Conservation (phyloP, 306 rosid species). For the Malus fusca region DNA sequence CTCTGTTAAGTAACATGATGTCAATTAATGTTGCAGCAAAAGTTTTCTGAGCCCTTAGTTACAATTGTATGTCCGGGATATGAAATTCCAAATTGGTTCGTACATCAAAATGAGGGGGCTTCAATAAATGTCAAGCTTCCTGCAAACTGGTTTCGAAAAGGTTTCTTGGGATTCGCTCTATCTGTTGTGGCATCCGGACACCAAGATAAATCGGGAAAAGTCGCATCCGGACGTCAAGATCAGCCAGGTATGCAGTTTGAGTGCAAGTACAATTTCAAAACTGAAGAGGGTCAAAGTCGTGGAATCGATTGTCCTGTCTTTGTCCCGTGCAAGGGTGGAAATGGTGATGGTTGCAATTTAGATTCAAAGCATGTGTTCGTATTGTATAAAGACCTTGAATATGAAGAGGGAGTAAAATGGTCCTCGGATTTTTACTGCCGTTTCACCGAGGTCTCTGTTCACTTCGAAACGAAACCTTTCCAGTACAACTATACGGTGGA, state of each 20-base stretch:
- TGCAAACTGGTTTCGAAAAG: not conserved
- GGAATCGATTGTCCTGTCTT: too few relatives aligned
- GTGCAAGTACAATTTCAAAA: not conserved
- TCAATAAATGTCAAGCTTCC: not conserved
- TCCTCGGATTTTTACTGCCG: not conserved
- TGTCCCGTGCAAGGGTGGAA: too few relatives aligned
- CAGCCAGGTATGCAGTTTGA: not conserved
- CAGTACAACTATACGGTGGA: too few relatives aligned
- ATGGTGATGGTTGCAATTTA: too few relatives aligned
- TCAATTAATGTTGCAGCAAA: too few relatives aligned
- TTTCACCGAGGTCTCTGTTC: not conserved
- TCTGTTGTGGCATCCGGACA: not conserved
- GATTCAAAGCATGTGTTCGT: not conserved
- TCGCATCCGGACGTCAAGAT: too few relatives aligned
- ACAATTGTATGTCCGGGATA: not conserved
- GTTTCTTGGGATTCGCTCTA: not conserved
- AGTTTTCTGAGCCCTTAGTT: not conserved
- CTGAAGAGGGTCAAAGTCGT: not conserved
- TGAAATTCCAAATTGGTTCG: constrained; percentile 3
- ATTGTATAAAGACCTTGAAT: not conserved
- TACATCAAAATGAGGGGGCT: not conserved
- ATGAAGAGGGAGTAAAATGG: not conserved
- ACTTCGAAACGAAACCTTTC: not conserved
- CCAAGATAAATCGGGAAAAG: not conserved
- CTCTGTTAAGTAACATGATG: too few relatives aligned